These are phyloP conservation scores for Candida peoriensis DNA, from an alignment of 805 yeast species.

Conservation along the genomic window DNA sequence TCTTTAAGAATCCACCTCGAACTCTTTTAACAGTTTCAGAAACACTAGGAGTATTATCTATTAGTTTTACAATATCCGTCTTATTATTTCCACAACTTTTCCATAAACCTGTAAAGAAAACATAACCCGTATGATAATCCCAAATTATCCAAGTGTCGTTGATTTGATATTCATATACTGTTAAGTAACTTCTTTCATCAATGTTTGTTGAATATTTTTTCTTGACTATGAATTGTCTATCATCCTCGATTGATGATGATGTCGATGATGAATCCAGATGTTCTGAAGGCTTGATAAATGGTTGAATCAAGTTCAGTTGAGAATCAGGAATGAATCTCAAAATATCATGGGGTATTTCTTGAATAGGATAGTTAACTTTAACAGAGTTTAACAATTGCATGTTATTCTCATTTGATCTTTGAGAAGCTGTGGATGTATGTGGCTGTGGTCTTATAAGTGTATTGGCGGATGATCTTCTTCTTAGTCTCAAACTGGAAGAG, in stretches of 20 bases:
- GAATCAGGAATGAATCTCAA: conserved; percentile 18
- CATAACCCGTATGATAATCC: conserved; percentile 83
- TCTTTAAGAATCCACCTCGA: conserved; percentile 85
- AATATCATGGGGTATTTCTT: conserved; percentile 10
- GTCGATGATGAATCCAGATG: conserved; percentile 4
- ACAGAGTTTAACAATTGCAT: conserved; percentile 14
- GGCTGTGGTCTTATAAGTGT: no score
- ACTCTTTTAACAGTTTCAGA: conserved; percentile 48
- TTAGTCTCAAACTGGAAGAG: not conserved
- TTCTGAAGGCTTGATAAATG: not conserved
- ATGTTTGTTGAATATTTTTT: conserved; percentile 68
- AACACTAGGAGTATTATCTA: conserved; percentile 28
- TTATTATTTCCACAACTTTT: conserved; percentile 64
- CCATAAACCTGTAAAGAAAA: conserved; percentile 87
- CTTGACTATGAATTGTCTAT: conserved; percentile 11
- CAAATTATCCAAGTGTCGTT: conserved; percentile 59
- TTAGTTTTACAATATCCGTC: conserved; percentile 70
- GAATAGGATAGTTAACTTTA: conserved; percentile 15
- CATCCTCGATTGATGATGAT: not conserved
- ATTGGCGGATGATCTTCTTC: conserved; percentile 4
- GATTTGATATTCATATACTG: conserved; percentile 67
- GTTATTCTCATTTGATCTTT: conserved; percentile 12
- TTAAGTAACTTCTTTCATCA: conserved; percentile 62
- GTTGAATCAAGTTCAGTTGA: conserved; percentile 13
- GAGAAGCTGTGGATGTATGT: conserved; percentile 1